Conservation (phyloP, 1,284 basidiomycete species). For the Ustilago tritici region DNA sequence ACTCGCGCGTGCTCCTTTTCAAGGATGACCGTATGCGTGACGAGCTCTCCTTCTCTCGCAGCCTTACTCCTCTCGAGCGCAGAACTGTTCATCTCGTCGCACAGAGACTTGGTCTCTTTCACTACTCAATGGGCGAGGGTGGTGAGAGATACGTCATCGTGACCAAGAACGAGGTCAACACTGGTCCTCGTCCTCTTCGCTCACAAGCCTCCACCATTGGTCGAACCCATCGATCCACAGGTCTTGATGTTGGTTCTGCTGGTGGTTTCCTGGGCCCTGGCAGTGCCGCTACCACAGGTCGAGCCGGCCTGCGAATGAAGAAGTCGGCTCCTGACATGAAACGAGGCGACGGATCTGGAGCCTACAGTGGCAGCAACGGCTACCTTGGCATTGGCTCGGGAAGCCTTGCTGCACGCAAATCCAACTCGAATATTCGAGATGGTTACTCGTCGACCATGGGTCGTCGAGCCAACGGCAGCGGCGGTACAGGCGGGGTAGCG, state of each 20-base stretch:
- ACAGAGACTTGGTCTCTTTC: slow-evolving; percentile 92
- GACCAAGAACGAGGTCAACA: slow-evolving; percentile 60
- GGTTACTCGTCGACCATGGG: slow-evolving; percentile 56
- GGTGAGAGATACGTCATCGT: slow-evolving; percentile 94
- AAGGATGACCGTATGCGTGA: slow-evolving; percentile 98
- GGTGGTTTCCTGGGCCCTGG: slow-evolving; percentile 51
- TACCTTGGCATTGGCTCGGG: slow-evolving; percentile 22
- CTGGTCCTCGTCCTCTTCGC: slow-evolving; percentile 48
- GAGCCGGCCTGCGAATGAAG: slow-evolving; percentile 59
- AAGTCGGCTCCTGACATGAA: slow-evolving; percentile 69
- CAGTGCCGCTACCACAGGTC: slow-evolving; percentile 54
- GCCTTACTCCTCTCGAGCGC: slow-evolving; percentile 84
- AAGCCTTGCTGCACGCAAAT: slow-evolving; percentile 44
- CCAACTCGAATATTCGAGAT: slow-evolving; percentile 60
- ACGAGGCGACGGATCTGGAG: slow-evolving; percentile 33
- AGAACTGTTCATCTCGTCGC: slow-evolving; percentile 95
- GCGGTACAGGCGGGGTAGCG: slow-evolving; percentile 47
- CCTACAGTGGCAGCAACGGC: slow-evolving; percentile 18
- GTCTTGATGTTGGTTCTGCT: slow-evolving; percentile 18
- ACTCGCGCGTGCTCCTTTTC: slow-evolving; percentile 95
- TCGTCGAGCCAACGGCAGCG: slow-evolving; percentile 69
- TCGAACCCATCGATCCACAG: slow-evolving; percentile 42
- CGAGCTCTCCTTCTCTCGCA: slow-evolving; percentile 92
- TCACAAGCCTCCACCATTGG: slow-evolving; percentile 62
- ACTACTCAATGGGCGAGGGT: slow-evolving; percentile 91